Evolutionary conservation across 306 rosid genomes (phyloP).

Genomic region (Macrotyloma uniflorum): DNA sequence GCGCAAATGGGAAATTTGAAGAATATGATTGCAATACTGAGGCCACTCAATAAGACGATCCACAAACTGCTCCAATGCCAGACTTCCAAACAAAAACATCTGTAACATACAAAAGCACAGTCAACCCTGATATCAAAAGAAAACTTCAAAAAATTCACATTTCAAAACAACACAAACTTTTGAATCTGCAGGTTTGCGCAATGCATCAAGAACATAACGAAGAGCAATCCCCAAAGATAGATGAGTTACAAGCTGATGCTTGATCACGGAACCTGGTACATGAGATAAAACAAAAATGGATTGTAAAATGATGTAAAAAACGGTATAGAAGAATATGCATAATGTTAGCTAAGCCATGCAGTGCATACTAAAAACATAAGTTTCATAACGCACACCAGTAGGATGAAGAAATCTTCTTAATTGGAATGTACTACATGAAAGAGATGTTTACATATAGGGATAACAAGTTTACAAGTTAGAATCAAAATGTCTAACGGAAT

Average conservation of each 20-base stretch:
- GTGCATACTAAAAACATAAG: conserved; percentile 3
- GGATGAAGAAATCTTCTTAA: neutral
- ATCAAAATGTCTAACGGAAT: neutral
- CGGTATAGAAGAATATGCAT: neutral
- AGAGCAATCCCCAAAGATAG: conserved; percentile 93
- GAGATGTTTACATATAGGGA: neutral
- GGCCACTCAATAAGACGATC: conserved; percentile 99
- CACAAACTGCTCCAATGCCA: conserved; percentile 97
- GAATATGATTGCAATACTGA: conserved; percentile 95
- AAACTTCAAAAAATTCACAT: conserved; percentile 26
- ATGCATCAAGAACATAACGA: conserved; percentile 92
- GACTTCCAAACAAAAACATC: conserved; percentile 95
- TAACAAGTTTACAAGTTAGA: neutral
- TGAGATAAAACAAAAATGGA: neutral
- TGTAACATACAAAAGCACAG: conserved; percentile 46
- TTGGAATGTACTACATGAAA: neutral
- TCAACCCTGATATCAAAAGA: conserved; percentile 36
- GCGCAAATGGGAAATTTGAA: conserved; percentile 94
- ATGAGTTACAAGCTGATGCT: conserved; percentile 96
- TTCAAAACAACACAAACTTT: conserved; percentile 62
- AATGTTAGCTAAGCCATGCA: neutral
- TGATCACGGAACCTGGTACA: conserved; percentile 80
- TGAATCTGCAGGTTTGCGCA: conserved; percentile 98
- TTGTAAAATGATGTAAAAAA: neutral
- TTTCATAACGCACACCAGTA: neutral